These are phyloP conservation scores for Colletotrichum sp. DNA, from an alignment of 2,329 filamentous ascomycete species.

Conservation along the genomic window DNA sequence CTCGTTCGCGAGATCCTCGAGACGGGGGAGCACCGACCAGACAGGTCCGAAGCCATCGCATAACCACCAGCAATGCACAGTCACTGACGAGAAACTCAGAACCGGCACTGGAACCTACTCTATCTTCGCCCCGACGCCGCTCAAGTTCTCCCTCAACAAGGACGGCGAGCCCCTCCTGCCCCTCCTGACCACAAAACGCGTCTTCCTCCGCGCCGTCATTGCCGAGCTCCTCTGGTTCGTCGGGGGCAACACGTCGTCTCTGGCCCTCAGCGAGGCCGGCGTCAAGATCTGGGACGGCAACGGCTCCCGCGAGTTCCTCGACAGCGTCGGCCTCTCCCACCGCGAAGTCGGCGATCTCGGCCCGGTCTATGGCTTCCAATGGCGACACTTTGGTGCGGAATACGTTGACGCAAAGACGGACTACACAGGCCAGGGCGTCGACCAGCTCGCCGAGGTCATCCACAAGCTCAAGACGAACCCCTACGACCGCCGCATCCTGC, in stretches of 20 bases:
- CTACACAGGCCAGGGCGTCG: constrained; percentile 87
- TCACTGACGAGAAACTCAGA: constrained; percentile 43
- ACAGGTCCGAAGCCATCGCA: constrained; percentile 61
- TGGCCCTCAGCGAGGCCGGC: constrained; percentile 76
- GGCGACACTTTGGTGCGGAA: constrained; percentile 95
- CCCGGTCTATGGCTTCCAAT: constrained; percentile 98
- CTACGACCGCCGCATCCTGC: constrained; percentile 87
- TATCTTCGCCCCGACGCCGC: constrained; percentile 83
- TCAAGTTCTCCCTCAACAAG: constrained; percentile 84
- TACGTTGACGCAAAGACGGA: constrained; percentile 82
- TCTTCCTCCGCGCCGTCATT: constrained; percentile 89
- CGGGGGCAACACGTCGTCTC: constrained; percentile 79
- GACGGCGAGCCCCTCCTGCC: constrained; percentile 73
- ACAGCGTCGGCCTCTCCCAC: constrained; percentile 80
- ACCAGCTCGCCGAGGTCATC: constrained; percentile 91
- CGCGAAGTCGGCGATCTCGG: constrained; percentile 89
- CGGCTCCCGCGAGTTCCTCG: constrained; percentile 87
- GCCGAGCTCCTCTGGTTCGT: constrained; percentile 97
- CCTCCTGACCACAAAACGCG: constrained; percentile 95
- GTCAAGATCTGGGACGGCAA: constrained; percentile 99
- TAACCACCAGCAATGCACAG: background rate
- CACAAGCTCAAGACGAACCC: constrained; percentile 83
- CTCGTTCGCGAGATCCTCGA: constrained; percentile 85
- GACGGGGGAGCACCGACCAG: constrained; percentile 85
- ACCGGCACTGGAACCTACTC: constrained; percentile 94